phyloP scores from a whole-genome alignment of 164 flowering plant species.

The Warburgia ugandensis region DNA sequence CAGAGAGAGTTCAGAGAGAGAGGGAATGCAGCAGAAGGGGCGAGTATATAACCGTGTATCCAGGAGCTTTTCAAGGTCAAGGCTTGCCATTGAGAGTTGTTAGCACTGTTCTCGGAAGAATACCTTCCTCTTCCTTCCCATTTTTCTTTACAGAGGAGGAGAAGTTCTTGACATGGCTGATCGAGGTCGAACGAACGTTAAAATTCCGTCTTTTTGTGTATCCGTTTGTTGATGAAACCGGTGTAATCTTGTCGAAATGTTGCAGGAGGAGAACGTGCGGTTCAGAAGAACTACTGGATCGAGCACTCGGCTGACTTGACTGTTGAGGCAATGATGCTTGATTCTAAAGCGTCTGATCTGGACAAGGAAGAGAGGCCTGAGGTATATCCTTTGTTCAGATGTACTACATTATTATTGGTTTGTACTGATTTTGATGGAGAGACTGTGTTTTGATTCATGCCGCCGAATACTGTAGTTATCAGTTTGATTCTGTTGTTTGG shows the following conservation, averaged over 20 bases:
- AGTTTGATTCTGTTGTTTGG: too few species aligned
- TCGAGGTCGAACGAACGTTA: too few species aligned
- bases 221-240: too few species aligned
- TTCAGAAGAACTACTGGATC: slow-evolving; percentile 79
- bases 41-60: slow-evolving; percentile 55
- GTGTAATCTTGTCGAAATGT: too few species aligned
- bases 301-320: slow-evolving; percentile 75
- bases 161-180: slow-evolving; percentile 1
- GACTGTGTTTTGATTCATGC: too few species aligned
- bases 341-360: slow-evolving; percentile 85
- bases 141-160: too few species aligned
- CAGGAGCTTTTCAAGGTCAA: slow-evolving; percentile 75
- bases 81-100: slow-evolving; percentile 68
- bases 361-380: slow-evolving; percentile 98
- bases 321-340: slow-evolving; percentile 97
- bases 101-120: too few species aligned
- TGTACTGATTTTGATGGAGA: too few species aligned
- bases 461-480: too few species aligned
- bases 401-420: background rate
- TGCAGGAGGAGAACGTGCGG: slow-evolving; percentile 45
- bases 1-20: too few species aligned
- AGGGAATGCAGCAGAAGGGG: slow-evolving; percentile 85
- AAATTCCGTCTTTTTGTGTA: too few species aligned
- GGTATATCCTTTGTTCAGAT: slow-evolving; percentile 14
- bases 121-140: too few species aligned